A percentile compares a stretch with the other conserved stretches of the same genome.
phyloP scores from a whole-genome alignment of 108 stramenopile genomes.

The Asterionellopsis glacialis region DNA sequence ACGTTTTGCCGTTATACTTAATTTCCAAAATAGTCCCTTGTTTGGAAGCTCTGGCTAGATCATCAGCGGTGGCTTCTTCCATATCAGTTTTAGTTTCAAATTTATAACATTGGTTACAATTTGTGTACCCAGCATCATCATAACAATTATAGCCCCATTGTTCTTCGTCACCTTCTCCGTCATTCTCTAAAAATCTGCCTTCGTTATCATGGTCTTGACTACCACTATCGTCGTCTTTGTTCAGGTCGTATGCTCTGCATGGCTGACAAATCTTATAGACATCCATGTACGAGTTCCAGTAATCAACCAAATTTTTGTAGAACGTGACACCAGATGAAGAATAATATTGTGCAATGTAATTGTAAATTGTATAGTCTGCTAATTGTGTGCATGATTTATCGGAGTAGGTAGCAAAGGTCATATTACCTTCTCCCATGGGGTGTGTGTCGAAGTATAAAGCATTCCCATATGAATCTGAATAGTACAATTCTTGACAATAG shows the following conservation, averaged over 20 bases:
- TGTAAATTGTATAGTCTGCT: conserved; percentile 2
- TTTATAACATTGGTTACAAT: conserved; percentile 42
- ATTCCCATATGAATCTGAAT: conserved; percentile 18
- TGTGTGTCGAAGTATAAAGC: conserved; percentile 39
- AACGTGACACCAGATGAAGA: not conserved
- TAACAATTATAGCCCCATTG: conserved; percentile 44
- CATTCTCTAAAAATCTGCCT: not conserved
- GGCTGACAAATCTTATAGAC: conserved; percentile 53
- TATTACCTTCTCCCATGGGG: conserved; percentile 32
- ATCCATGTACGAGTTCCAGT: conserved; percentile 43
- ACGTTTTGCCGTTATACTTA: not conserved
- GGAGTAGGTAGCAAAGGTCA: conserved; percentile 25
- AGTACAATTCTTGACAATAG: conserved; percentile 11
- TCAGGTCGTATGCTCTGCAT: conserved; percentile 44
- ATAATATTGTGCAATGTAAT: not conserved
- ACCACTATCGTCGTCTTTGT: conserved; percentile 5
- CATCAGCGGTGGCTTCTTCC: conserved; percentile 31
- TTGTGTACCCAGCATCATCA: conserved; percentile 54
- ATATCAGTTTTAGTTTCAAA: conserved; percentile 25
- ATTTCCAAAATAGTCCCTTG: conserved; percentile 37
- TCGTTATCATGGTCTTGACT: conserved; percentile 13
- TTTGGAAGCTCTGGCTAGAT: conserved; percentile 35
- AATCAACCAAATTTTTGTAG: not conserved
- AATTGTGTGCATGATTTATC: conserved; percentile 8
- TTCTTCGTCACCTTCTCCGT: conserved; percentile 13